Conservation (phyloP, 2,329 filamentous ascomycete genomes). For the Didymella lethalis region DNA sequence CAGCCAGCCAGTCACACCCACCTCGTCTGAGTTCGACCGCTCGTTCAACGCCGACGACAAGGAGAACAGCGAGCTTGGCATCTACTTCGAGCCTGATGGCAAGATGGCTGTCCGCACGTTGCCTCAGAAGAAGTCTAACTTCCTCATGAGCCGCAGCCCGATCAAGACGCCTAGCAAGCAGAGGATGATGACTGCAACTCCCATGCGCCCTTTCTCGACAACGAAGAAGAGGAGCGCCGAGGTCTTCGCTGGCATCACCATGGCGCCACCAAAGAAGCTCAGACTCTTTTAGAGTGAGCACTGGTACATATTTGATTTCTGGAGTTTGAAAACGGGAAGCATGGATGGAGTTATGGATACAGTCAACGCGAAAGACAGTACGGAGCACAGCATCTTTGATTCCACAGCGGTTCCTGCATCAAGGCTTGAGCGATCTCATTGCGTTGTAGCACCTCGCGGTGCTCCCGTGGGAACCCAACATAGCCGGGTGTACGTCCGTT, state of each 20-base stretch:
- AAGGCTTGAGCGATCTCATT: slow-evolving; percentile 30
- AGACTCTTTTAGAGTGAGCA: slow-evolving; percentile 28
- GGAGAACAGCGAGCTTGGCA: slow-evolving; percentile 49
- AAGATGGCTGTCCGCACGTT: slow-evolving; percentile 54
- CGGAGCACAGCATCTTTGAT: not conserved
- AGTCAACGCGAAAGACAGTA: not conserved
- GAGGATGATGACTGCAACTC: slow-evolving; percentile 35
- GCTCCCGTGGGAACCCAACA: slow-evolving; percentile 29
- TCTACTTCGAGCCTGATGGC: slow-evolving; percentile 54
- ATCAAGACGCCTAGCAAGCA: slow-evolving; percentile 63
- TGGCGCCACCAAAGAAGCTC: slow-evolving; percentile 40
- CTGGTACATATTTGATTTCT: slow-evolving; percentile 1
- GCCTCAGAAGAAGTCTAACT: slow-evolving; percentile 36
- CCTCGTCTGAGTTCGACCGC: slow-evolving; percentile 41
- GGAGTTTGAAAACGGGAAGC: slow-evolving; percentile 12
- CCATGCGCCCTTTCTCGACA: slow-evolving; percentile 34
- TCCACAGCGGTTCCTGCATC: not conserved
- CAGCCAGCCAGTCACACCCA: slow-evolving; percentile 38
- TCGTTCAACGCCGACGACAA: slow-evolving; percentile 40
- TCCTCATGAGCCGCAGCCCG: slow-evolving; percentile 52
- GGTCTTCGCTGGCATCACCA: slow-evolving; percentile 27
- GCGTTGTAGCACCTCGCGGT: slow-evolving; percentile 32
- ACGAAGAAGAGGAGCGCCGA: slow-evolving; percentile 35
- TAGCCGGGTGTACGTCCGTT: slow-evolving; percentile 25
- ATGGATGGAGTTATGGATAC: slow-evolving; percentile 6